These are phyloP conservation scores for Salix suchowensis DNA, from an alignment of 345 rosid species.

Conservation along the genomic window DNA sequence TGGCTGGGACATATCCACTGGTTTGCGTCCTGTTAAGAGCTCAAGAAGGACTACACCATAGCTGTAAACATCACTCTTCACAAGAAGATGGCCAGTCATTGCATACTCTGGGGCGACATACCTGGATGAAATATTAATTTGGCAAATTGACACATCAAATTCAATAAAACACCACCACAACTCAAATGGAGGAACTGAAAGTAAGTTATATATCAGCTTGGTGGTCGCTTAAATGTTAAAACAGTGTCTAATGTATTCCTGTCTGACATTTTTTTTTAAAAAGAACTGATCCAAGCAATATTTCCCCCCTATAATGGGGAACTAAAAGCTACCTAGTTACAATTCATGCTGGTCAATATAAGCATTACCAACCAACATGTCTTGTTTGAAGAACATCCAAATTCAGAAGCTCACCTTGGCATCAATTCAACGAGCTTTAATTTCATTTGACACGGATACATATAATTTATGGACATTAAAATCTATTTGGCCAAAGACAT, in stretches of 20 bases:
- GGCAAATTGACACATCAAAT: slow-evolving; percentile 2
- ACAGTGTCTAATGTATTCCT: neutral
- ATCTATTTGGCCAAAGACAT: neutral
- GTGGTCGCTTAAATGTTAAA: neutral
- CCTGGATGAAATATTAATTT: slow-evolving; percentile 34
- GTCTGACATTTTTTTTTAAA: neutral
- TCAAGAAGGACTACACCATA: slow-evolving; percentile 98
- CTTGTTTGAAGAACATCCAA: neutral
- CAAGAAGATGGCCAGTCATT: slow-evolving; percentile 97
- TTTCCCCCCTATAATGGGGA: neutral
- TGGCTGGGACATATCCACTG: slow-evolving; percentile 88
- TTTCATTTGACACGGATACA: neutral
- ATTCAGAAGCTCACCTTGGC: neutral
- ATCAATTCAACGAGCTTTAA: neutral
- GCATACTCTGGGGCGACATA: slow-evolving; percentile 98
- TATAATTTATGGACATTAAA: neutral
- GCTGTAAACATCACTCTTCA: slow-evolving; percentile 97
- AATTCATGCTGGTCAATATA: neutral
- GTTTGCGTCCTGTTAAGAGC: slow-evolving; percentile 83
- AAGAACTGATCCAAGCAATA: neutral
- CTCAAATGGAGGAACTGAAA: neutral
- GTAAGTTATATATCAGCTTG: neutral
- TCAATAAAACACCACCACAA: neutral
- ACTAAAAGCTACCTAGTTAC: neutral
- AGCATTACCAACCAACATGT: neutral